Evolutionary conservation across 305 asterid genomes (phyloP).

Genomic region (Fraxinus velutina): DNA sequence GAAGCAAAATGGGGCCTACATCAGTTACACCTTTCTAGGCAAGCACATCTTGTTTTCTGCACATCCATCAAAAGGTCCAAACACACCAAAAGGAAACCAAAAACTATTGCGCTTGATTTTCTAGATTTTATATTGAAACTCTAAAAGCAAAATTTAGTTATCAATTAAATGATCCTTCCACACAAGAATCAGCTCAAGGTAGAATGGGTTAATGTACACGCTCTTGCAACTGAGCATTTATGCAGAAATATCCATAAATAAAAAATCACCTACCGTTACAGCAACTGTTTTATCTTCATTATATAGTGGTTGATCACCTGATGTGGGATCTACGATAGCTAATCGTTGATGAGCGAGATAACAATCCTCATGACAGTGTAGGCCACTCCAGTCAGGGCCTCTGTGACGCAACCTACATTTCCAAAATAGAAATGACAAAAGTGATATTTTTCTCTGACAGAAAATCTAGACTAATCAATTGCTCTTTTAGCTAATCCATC

Average conservation of each 20-base stretch:
- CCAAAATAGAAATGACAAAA: conserved; percentile 23
- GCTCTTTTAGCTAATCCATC: not conserved
- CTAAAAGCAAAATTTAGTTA: not conserved
- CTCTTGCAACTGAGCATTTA: conserved; percentile 2
- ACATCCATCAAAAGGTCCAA: conserved; percentile 2
- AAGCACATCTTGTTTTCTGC: not conserved
- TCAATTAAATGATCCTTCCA: not conserved
- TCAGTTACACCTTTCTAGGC: not conserved
- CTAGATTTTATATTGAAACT: not conserved
- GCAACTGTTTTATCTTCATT: conserved; percentile 82
- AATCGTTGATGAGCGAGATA: conserved; percentile 95
- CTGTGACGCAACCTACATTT: conserved; percentile 83
- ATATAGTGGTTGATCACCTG: conserved; percentile 96
- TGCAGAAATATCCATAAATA: conserved; percentile 8
- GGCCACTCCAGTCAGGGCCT: conserved; percentile 99
- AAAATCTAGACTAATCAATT: not conserved
- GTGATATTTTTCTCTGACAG: conserved; percentile 8
- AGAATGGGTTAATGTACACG: not conserved
- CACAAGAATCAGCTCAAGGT: conserved; percentile 1
- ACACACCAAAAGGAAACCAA: conserved; percentile 1
- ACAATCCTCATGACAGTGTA: conserved; percentile 70
- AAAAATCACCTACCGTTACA: conserved; percentile 65
- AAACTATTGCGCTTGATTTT: not conserved
- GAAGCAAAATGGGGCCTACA: not conserved
- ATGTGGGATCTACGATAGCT: conserved; percentile 92